phyloP scores from a whole-genome alignment of 495 filamentous ascomycete genomes.

The Talaromyces proteolyticus region DNA sequence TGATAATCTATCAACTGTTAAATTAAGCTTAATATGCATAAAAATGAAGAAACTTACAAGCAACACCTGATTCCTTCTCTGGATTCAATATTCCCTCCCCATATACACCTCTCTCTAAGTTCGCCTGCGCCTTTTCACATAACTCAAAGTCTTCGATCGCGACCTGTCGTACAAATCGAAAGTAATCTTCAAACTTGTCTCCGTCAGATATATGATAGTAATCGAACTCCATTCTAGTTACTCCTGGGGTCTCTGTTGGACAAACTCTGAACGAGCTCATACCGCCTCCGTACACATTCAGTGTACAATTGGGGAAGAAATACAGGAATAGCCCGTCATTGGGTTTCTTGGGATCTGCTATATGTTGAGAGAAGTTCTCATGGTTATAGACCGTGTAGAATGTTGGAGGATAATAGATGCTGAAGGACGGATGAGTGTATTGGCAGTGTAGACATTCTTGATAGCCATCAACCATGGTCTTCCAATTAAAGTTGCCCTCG shows the following conservation, averaged over 20 bases:
- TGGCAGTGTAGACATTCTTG: conserved; percentile 61
- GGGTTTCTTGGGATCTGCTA: conserved; percentile 49
- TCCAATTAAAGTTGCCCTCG: conserved; percentile 57
- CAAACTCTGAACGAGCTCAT: conserved; percentile 56
- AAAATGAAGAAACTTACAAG: conserved; percentile 37
- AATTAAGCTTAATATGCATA: too few species aligned
- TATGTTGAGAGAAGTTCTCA: conserved; percentile 52
- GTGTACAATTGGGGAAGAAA: conserved; percentile 56
- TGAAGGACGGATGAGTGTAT: conserved; percentile 58
- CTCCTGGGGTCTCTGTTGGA: conserved; percentile 44
- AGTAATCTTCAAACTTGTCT: conserved; percentile 55
- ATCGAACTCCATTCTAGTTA: conserved; percentile 58
- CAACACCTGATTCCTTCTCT: conserved; percentile 51
- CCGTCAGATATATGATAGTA: conserved; percentile 50
- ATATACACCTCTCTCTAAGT: conserved; percentile 50
- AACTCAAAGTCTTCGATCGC: conserved; percentile 56
- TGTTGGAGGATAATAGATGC: conserved; percentile 51
- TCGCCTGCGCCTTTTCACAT: conserved; percentile 53
- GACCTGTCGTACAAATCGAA: conserved; percentile 54
- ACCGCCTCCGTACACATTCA: conserved; percentile 57
- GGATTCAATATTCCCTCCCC: conserved; percentile 54
- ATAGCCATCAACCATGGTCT: conserved; percentile 60
- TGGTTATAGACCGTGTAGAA: conserved; percentile 53
- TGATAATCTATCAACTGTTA: conserved; percentile 41
- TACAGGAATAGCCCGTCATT: conserved; percentile 53